Base-by-base conservation (phyloP, 2,329 filamentous ascomycete genomes). In the Rhynchosporium graminicola region DNA sequence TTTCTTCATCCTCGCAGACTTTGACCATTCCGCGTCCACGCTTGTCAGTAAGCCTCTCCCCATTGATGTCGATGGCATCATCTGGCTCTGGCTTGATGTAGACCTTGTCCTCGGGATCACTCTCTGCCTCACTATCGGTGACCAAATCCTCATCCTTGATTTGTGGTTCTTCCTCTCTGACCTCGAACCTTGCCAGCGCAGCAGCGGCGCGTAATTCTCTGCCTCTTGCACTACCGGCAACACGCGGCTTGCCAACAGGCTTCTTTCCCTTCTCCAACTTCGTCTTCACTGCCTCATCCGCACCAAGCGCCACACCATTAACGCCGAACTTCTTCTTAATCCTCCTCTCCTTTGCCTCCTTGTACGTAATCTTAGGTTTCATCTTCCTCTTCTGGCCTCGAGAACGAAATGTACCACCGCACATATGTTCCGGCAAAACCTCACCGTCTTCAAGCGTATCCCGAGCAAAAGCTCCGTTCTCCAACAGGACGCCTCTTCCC, bases 321-420 rank as follows among this genome's bases (percentile, higher is more conserved):
- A 70, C 74, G 3, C 85, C 85, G 69, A 87, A 87, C 68, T 86
- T 87, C 73, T 80, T 84, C 68, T 79, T 75, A 54, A 87, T 86
- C 45, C 82, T 77, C 58, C 80, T 76, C 63, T 76, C 77, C 70
- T 82, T 83, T 59, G 82, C 79, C 57, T 75, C 73, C 48, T 73
- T 74, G 47, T 71, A 73, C 2, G 72, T 72, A 36, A 74, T 70
- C 65, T 72, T 73, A 7, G 70, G 68, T 72, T 85, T 87, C 28
- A 76, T 76, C 62, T 79, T 77, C 70, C 81, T 79, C 61, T 84
- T 80, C 65, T 81, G 79, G 45, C 81, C 76, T 33, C 78, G 77
- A 1, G 86, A 86, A 54, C 84, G 80, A 73, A 89, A 96, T 3
- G 90, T 92, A 2, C 92, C 92, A 65, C 92, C 92, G 70, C 92